Conservation (phyloP, 192 early-diverging fungal species). For the Linnemannia zychae region DNA sequence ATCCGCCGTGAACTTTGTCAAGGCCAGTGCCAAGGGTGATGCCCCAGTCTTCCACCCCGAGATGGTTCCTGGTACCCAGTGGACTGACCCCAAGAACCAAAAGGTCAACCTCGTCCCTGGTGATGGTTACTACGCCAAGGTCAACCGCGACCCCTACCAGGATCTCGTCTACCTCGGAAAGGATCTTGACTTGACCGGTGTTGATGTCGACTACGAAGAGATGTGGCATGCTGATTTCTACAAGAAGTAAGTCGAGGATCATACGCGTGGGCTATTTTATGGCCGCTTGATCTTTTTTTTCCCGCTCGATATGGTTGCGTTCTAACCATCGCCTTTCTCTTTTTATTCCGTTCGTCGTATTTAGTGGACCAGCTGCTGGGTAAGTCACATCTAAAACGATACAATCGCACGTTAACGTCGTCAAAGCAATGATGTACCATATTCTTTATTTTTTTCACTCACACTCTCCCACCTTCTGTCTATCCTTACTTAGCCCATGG, state of each 20-base stretch:
- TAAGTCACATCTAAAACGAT: not conserved
- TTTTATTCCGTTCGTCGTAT: not conserved
- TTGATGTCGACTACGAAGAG: conserved; percentile 55
- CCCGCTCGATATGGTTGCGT: not conserved
- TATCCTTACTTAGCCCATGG: conserved; percentile 28
- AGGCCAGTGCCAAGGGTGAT: conserved; percentile 15
- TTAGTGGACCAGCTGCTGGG: not conserved
- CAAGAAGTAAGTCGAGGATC: conserved; percentile 27
- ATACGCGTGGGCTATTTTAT: not conserved
- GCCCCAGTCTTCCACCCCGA: conserved; percentile 48
- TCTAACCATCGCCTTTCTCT: not conserved
- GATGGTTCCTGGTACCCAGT: conserved; percentile 36
- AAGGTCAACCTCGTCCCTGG: conserved; percentile 32
- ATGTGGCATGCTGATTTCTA: conserved; percentile 56
- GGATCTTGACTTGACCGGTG: conserved; percentile 45
- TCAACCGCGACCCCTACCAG: conserved; percentile 54
- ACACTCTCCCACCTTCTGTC: too few species aligned
- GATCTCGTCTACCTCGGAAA: conserved; percentile 53
- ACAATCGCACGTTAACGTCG: not conserved
- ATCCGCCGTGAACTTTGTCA: conserved; percentile 17
- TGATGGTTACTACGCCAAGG: conserved; percentile 27
- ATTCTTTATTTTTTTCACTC: not conserved
- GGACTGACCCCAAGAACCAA: conserved; percentile 40
- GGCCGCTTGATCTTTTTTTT: not conserved
- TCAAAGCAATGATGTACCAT: not conserved